Evolutionary conservation across 345 rosid species (phyloP).

Genomic region (Rhodomyrtus tomentosa): DNA sequence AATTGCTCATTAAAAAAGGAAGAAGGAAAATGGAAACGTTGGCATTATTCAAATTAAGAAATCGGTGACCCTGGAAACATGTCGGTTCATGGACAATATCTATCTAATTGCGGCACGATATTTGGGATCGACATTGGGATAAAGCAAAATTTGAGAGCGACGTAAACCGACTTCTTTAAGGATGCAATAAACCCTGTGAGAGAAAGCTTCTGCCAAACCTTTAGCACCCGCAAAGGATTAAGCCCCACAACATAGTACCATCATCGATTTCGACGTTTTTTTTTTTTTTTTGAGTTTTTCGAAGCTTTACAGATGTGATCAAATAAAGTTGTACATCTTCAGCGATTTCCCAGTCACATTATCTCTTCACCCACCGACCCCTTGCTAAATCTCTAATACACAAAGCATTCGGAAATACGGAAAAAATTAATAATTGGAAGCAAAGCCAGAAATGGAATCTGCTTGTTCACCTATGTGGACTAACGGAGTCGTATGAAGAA

Average conservation of each 20-base stretch:
- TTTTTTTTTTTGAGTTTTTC: not conserved
- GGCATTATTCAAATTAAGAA: not conserved
- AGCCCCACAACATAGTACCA: not conserved
- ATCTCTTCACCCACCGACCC: not conserved
- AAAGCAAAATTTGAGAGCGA: not conserved
- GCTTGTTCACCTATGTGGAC: not conserved
- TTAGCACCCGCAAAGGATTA: not conserved
- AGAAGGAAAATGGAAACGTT: not conserved
- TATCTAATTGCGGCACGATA: not conserved
- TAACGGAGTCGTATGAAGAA: not conserved
- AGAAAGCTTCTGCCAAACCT: not conserved
- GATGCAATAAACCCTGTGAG: not conserved
- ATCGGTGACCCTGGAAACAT: not conserved
- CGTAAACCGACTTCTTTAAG: not conserved
- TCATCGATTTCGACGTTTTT: not conserved
- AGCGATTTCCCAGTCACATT: not conserved
- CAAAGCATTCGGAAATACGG: not conserved
- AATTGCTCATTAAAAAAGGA: not conserved
- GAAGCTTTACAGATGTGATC: not conserved
- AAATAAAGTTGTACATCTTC: not conserved
- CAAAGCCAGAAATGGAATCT: not conserved
- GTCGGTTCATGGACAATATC: not conserved
- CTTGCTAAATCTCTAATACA: not conserved
- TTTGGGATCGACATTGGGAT: not conserved
- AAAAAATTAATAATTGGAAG: not conserved